phyloP scores from a whole-genome alignment of 805 yeast species.

The Spathaspora boniae region DNA sequence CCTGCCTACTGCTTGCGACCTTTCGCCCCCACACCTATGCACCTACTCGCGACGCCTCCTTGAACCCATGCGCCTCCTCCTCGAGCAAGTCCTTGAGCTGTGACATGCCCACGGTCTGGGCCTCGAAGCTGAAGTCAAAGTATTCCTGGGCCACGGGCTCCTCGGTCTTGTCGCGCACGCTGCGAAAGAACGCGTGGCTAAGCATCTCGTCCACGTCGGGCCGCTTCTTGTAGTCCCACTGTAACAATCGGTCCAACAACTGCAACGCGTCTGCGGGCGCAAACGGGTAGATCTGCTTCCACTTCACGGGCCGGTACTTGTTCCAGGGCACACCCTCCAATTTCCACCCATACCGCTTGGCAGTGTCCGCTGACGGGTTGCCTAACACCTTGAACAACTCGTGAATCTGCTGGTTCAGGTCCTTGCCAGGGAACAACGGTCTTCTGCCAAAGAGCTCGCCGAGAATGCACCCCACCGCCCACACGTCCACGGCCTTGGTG shows the following conservation, averaged over 20 bases:
- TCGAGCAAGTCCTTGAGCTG: conserved; percentile 47
- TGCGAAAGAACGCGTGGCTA: conserved; percentile 50
- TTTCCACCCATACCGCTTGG: conserved; percentile 30
- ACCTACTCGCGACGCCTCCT: conserved; percentile 14
- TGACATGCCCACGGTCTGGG: conserved; percentile 10
- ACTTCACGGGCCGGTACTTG: conserved; percentile 36
- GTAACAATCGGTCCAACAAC: conserved; percentile 51
- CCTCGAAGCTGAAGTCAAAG: conserved; percentile 71
- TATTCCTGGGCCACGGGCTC: conserved; percentile 51
- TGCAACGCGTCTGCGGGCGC: conserved; percentile 48
- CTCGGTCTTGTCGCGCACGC: conserved; percentile 50
- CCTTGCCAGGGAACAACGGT: conserved; percentile 77
- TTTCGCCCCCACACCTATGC: neutral
- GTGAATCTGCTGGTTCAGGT: conserved; percentile 65
- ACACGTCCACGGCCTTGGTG: conserved; percentile 72
- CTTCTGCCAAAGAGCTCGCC: conserved; percentile 79
- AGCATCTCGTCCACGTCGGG: conserved; percentile 55
- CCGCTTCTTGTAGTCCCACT: conserved; percentile 63
- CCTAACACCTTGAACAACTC: conserved; percentile 72
- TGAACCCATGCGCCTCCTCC: conserved; percentile 53
- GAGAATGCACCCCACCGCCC: conserved; percentile 92
- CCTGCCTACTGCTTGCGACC: too few species aligned
- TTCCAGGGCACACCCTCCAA: conserved; percentile 29
- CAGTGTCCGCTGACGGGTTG: conserved; percentile 52
- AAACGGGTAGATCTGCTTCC: conserved; percentile 60